Base-by-base conservation (phyloP, 2,329 filamentous ascomycete genomes). In the Cytospora piceicola region DNA sequence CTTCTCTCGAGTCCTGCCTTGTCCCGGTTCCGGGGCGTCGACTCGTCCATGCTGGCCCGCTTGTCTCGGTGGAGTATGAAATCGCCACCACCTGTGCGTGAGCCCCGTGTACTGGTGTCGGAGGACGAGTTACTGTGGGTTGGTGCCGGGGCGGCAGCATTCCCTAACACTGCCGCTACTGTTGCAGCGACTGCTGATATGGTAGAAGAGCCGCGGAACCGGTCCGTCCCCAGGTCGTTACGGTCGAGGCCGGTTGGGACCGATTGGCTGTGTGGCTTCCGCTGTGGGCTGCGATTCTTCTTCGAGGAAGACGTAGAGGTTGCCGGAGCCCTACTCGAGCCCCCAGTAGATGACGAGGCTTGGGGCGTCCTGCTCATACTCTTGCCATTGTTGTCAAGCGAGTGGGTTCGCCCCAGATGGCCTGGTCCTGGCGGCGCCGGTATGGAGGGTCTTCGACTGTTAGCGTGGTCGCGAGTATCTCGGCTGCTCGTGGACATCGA, bases 251-350 rank as follows among this genome's bases (percentile, higher is more conserved):
- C 58, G 7, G 53, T 54, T 2, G 66, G 66, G 20, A 58, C 55
- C 7, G 63, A 66, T 39, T 63, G 63, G 59, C 66, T 67, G 56
- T 65, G 59, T 12, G 63, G 59, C 30, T 66, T 65, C n/a, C 63
- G 56, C 63, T 63, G 59, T 2, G 66, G 66, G 34, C 66, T 67
- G 55, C 66, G 66, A 22, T 60, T 67, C 63, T 63, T 67, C 36
- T 63, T 54, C 8, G 63, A 46, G 34, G 65, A 67, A 6, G 54
- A 39, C 15, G 57, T 49, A 3, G 62, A 58, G 7, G 30, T 46
- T 17, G 59, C 17, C n/a, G 64, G 27, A 14, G 62, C 54, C 53
- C 63, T 52, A 12, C 49, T 58, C 17, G 55, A 46, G 3, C 61
- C 61, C 3, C 15, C 61, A 14, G 15, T 36, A n/a, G 60, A 63